Conservation (phyloP, 1,284 basidiomycete genomes). For the Moniliella sp. region DNA sequence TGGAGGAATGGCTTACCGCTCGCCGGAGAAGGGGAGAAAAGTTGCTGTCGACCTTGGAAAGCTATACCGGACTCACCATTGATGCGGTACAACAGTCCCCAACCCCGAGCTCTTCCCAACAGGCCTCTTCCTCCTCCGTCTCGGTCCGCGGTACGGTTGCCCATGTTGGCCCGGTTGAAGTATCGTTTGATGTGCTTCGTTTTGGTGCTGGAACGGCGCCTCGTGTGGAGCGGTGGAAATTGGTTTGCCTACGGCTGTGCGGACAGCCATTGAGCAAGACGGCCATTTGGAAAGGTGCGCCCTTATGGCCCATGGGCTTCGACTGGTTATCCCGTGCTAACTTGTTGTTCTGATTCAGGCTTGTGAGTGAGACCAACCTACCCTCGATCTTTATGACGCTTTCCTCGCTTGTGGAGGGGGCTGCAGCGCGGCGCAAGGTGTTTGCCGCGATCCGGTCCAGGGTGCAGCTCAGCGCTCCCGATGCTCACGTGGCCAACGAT, state of each 20-base stretch:
- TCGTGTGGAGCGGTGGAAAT: too few relatives aligned
- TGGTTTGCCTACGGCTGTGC: not conserved
- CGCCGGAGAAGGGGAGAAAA: not conserved
- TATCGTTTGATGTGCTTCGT: too few relatives aligned
- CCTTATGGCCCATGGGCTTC: not conserved
- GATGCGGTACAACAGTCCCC: not conserved
- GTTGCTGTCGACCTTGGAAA: not conserved
- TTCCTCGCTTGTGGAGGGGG: not conserved
- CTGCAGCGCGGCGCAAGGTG: not conserved
- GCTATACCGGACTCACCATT: not conserved
- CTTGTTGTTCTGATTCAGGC: not conserved
- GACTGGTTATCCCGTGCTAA: not conserved
- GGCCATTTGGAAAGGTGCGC: not conserved
- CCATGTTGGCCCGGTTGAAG: not conserved
- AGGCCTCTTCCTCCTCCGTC: too few relatives aligned
- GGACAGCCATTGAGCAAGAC: not conserved
- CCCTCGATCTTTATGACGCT: not conserved
- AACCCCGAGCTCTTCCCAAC: not conserved
- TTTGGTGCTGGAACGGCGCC: too few relatives aligned
- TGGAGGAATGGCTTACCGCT: not conserved
- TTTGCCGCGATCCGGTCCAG: not conserved
- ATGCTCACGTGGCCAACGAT: not conserved
- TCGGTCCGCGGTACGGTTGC: not conserved
- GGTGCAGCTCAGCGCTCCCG: not conserved
- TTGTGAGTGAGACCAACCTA: not conserved